Percentiles rank a stretch among this genome's conserved stretches.
Evolutionary conservation across 805 yeast species (phyloP).

Genomic region (Saturnispora ahearnii): DNA sequence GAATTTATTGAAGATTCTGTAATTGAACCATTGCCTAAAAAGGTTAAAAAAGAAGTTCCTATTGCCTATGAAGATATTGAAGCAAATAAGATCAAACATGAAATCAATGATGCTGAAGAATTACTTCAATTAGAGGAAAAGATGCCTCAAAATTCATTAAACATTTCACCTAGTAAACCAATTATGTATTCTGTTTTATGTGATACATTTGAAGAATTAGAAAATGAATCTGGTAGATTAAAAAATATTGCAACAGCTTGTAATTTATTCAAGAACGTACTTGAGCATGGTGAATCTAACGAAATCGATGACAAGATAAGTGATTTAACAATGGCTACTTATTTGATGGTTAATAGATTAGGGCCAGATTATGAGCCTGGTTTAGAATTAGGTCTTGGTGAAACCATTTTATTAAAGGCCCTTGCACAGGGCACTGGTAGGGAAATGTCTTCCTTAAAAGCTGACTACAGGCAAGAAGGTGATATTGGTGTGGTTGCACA

Average conservation of each 20-base stretch:
- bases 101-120: conserved; percentile 21
- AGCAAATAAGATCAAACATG: conserved; percentile 14
- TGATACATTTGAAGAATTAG: conserved; percentile 67
- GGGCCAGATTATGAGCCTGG: conserved; percentile 94
- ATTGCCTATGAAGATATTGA: conserved; percentile 12
- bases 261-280: conserved; percentile 57
- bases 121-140: conserved; percentile 8
- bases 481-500: conserved; percentile 88
- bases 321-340: conserved; percentile 61
- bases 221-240: conserved; percentile 71
- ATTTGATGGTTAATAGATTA: conserved; percentile 75
- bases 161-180: conserved; percentile 14
- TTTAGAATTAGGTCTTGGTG: conserved; percentile 89
- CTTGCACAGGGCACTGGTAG: conserved; percentile 87
- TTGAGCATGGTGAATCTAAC: conserved; percentile 32
- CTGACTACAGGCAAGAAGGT: conserved; percentile 70
- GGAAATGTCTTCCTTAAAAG: conserved; percentile 56
- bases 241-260: conserved; percentile 72
- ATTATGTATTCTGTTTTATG: conserved; percentile 38
- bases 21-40: not conserved
- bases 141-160: not conserved
- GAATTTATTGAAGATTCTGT: not conserved
- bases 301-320: conserved; percentile 14
- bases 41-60: not conserved
- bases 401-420: conserved; percentile 78